Conservation (phyloP, 139 green algal species). For the Haematococcus lacustris region DNA sequence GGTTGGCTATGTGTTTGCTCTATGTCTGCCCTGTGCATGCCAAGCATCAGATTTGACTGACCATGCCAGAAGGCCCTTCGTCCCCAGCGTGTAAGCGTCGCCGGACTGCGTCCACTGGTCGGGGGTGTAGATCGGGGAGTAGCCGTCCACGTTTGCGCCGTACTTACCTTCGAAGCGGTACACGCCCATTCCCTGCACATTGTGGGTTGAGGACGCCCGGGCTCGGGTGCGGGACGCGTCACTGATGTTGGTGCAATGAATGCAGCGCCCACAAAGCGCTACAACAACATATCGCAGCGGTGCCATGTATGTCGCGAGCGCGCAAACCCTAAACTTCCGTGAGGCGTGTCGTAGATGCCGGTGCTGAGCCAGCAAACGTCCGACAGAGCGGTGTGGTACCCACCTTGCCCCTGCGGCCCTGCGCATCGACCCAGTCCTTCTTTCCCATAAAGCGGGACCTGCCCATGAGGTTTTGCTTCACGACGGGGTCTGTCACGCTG, state of each 20-base stretch:
- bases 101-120: conserved; percentile 83
- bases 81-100: conserved; percentile 77
- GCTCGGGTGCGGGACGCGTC: too few relatives aligned
- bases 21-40: too few relatives aligned
- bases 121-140: conserved; percentile 95
- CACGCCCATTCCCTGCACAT: conserved; percentile 76
- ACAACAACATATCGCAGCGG: too few relatives aligned
- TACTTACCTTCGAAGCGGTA: conserved; percentile 90
- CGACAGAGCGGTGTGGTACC: too few relatives aligned
- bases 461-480: conserved; percentile 81
- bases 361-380: too few relatives aligned
- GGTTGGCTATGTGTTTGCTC: too few relatives aligned
- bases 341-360: too few relatives aligned
- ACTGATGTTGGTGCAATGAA: too few relatives aligned
- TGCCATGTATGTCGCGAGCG: too few relatives aligned
- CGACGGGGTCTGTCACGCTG: conserved; percentile 58
- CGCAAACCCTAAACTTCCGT: too few relatives aligned
- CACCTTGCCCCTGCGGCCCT: conserved; percentile 81
- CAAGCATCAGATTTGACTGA: conserved; percentile 8
- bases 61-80: conserved; percentile 88
- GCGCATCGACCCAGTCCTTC: conserved; percentile 80
- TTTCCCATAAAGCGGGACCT: conserved; percentile 60
- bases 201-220: too few relatives aligned
- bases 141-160: conserved; percentile 91
- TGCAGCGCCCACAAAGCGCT: too few relatives aligned